These are phyloP conservation scores for Solanum gracilifrons DNA, from an alignment of 257 asterid species.

Conservation along the genomic window DNA sequence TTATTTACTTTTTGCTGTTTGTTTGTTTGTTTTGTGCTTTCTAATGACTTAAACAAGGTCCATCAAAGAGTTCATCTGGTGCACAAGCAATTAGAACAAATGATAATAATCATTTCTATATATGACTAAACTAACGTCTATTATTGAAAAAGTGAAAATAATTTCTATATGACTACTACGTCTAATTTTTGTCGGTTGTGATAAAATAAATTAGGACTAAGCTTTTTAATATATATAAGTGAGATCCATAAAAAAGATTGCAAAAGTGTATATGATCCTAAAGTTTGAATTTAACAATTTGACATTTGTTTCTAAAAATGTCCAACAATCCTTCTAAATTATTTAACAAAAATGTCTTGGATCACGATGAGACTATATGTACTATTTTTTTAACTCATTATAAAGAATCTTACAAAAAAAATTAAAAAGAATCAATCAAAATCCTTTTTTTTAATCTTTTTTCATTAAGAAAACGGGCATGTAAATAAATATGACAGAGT, in stretches of 20 bases:
- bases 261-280: background rate
- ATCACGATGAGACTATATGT: background rate
- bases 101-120: background rate
- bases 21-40: background rate
- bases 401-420: no score
- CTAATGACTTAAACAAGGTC: background rate
- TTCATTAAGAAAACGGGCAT: no score
- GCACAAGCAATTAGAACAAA: background rate
- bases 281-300: background rate
- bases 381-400: background rate
- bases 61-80: background rate
- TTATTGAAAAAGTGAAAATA: background rate
- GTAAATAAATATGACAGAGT: background rate
- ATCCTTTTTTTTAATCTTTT: background rate
- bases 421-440: background rate
- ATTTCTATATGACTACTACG: background rate
- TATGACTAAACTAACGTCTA: background rate
- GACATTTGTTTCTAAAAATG: background rate
- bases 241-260: background rate
- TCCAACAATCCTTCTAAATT: background rate
- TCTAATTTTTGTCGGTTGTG: background rate
- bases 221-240: background rate
- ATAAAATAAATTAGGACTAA: background rate
- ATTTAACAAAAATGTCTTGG: background rate
- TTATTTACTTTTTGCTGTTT: background rate